Conservation (phyloP, 805 yeast genomes). For the Metschnikowia anglica region DNA sequence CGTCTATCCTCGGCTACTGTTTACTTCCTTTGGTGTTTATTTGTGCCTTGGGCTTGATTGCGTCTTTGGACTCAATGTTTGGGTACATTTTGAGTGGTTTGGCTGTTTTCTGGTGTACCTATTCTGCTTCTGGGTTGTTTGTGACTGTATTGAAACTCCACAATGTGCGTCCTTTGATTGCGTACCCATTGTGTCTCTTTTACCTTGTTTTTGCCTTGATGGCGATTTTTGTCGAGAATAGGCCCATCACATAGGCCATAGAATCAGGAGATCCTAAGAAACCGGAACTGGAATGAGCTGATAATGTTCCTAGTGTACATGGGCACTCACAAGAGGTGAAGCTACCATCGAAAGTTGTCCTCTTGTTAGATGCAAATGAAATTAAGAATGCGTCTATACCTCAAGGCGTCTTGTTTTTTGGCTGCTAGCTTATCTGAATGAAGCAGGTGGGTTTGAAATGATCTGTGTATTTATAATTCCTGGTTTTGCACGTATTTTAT, state of each 20-base stretch:
- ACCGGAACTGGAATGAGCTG: neutral
- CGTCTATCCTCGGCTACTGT: conserved; percentile 92
- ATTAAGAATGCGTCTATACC: no score
- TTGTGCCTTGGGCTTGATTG: conserved; percentile 66
- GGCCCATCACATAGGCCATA: conserved; percentile 7
- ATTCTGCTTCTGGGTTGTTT: conserved; percentile 89
- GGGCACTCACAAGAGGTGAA: no score
- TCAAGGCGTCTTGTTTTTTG: no score
- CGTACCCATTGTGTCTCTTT: conserved; percentile 89
- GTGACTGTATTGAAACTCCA: conserved; percentile 79
- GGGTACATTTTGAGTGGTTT: conserved; percentile 71
- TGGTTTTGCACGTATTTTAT: neutral
- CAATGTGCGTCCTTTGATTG: conserved; percentile 85
- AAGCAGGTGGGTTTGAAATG: no score
- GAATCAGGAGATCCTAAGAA: no score
- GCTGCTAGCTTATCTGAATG: no score
- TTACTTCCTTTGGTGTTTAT: conserved; percentile 81
- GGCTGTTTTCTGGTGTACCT: conserved; percentile 86
- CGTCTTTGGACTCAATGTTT: conserved; percentile 64
- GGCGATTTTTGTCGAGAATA: conserved; percentile 75
- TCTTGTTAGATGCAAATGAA: no score
- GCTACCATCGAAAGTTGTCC: no score
- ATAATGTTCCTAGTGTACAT: no score
- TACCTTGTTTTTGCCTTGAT: conserved; percentile 93
- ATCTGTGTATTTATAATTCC: neutral